Conservation (phyloP, 208 protist genomes). For the Phytomonas serpens region DNA sequence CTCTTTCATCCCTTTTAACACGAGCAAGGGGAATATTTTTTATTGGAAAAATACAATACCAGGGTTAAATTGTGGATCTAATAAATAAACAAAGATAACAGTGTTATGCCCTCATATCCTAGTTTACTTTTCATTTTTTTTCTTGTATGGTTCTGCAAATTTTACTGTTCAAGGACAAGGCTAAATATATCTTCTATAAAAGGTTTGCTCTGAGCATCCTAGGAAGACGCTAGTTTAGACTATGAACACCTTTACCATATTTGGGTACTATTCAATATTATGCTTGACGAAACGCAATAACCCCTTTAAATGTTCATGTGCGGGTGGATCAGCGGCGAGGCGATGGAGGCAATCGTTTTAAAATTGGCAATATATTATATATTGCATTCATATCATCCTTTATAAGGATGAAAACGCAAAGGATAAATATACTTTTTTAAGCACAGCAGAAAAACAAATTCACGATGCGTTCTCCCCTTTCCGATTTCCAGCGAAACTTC, state of each 20-base stretch:
- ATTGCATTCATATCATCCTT: neutral
- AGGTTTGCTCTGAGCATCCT: neutral
- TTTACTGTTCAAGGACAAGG: neutral
- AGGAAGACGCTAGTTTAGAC: neutral
- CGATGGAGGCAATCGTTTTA: neutral
- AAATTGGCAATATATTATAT: too few relatives aligned
- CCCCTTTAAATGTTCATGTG: neutral
- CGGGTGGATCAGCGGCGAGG: neutral
- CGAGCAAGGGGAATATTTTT: neutral
- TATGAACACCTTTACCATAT: neutral
- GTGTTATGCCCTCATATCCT: neutral
- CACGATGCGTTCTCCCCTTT: conserved; percentile 19
- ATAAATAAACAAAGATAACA: neutral
- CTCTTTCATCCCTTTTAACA: neutral
- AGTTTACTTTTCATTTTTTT: neutral
- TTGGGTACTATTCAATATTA: neutral
- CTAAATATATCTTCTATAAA: neutral
- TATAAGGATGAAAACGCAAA: neutral
- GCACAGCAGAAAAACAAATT: conserved; percentile 48
- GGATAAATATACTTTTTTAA: conserved; percentile 11
- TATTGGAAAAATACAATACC: neutral
- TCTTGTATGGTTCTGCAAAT: neutral
- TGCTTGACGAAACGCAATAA: neutral
- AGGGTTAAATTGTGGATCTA: neutral
- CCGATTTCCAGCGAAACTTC: conserved; percentile 33